Conservation (phyloP, 164 flowering plant species). For the Protea cynaroides region DNA sequence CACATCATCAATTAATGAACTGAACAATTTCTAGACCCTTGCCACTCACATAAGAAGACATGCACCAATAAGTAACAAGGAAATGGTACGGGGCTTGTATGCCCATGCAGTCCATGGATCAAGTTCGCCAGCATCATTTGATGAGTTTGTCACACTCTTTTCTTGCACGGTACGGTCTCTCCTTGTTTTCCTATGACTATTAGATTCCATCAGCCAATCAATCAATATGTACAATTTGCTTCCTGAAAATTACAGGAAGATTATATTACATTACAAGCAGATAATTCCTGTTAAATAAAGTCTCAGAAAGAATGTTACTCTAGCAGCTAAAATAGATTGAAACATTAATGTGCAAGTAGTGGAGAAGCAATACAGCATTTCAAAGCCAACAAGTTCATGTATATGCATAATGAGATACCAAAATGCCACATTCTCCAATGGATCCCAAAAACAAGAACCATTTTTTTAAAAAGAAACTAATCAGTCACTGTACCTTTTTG, state of each 20-base stretch:
- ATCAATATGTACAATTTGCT: conserved; percentile 10
- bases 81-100: conserved; percentile 82
- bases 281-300: not conserved
- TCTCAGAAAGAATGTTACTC: not conserved
- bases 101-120: conserved; percentile 99
- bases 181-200: conserved; percentile 41
- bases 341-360: not conserved
- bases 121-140: conserved; percentile 42
- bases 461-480: too few relatives aligned
- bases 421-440: not conserved
- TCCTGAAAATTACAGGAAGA: conserved; percentile 20
- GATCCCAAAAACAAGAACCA: not conserved
- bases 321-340: not conserved
- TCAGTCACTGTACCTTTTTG: too few relatives aligned
- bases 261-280: not conserved
- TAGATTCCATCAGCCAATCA: conserved; percentile 42
- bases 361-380: not conserved
- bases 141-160: conserved; percentile 31
- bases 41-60: conserved; percentile 82
- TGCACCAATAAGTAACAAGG: conserved; percentile 81
- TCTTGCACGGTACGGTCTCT: conserved; percentile 30
- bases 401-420: not conserved
- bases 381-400: not conserved
- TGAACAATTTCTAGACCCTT: not conserved
- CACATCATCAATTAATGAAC: too few relatives aligned